Base-by-base conservation (phyloP, 1,284 basidiomycete species). In the Papiliotrema nemorosa region DNA sequence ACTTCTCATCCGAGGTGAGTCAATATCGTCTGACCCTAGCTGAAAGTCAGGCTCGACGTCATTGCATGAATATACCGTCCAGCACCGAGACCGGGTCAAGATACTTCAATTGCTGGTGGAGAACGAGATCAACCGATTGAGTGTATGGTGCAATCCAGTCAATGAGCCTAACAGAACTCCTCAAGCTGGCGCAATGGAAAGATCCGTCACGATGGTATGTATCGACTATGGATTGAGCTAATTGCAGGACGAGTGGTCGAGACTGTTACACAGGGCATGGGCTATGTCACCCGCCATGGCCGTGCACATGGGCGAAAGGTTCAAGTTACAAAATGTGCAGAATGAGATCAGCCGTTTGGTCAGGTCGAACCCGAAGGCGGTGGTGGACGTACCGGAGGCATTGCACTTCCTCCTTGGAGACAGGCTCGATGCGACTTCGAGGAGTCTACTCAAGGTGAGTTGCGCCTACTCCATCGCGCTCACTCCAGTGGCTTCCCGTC, bases 81-180 rank as follows among this genome's bases (percentile, higher is more conserved):
- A 79, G 48, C 80, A 89, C 42, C 80, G 80, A 41, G 83, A 80
- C 46, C 76, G 86, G 5, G 86, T 86, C 47, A 78, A 82, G 20
- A 84, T 92, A 2, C 76, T 97, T 24, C 81, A 86, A 43, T 76
- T 94, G 3, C 79, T 98, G 13, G 82, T 93, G 12, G 90, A 96
- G 71, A 93, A 89, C 66, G 96, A 99, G 70, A 84, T 94, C 38
- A 84, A 81, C 63, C 81, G 91, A 13, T 75, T 98, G 42, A 81
- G 78, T 3, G 92, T 98, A 1, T 98, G 96, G 96, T 79, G 80
- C 43, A 97, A 98, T 71, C 90, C 92, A 0, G 79, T 82, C 24
- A 87, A 85, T 57, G 90, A 93, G 55, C 63, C 79, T 2, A 83
- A 48, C 5, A 49, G 87, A 84, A 18, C 85, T 4, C 52, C 57